These are phyloP conservation scores for Gossypium ekmanianum DNA, from an alignment of 345 rosid genomes.

Conservation along the genomic window DNA sequence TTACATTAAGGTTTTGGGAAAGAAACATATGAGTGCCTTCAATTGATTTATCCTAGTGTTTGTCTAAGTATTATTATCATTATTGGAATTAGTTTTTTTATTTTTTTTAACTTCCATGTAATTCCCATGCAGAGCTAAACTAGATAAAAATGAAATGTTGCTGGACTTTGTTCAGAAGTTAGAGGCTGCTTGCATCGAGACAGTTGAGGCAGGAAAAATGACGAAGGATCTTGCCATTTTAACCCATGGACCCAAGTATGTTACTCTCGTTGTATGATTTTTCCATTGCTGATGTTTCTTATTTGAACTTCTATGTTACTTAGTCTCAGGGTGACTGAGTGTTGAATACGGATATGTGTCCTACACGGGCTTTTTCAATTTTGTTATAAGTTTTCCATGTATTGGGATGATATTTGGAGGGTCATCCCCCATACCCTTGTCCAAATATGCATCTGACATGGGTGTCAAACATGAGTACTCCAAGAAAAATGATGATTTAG, in stretches of 20 bases:
- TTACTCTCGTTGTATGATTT: not conserved
- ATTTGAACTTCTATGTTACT: not conserved
- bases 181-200: slow-evolving; percentile 78
- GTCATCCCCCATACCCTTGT: not conserved
- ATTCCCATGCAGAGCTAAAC: slow-evolving; percentile 64
- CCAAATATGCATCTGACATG: not conserved
- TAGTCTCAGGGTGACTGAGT: not conserved
- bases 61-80: not conserved
- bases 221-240: slow-evolving; percentile 95
- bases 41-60: not conserved
- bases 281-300: not conserved
- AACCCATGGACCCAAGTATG: slow-evolving; percentile 79
- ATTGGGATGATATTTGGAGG: not conserved
- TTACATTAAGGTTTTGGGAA: not conserved
- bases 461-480: not conserved
- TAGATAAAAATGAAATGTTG: slow-evolving; percentile 70
- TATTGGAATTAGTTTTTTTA: not conserved
- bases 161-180: slow-evolving; percentile 74
- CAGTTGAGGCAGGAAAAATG: slow-evolving; percentile 89
- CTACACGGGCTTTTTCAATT: not conserved
- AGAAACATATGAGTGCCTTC: not conserved
- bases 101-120: not conserved
- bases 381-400: not conserved
- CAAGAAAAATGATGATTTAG: not conserved
- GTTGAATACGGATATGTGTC: not conserved